These are phyloP conservation scores for Penicillium occitanis DNA, from an alignment of 2,329 filamentous ascomycete species.

Conservation along the genomic window DNA sequence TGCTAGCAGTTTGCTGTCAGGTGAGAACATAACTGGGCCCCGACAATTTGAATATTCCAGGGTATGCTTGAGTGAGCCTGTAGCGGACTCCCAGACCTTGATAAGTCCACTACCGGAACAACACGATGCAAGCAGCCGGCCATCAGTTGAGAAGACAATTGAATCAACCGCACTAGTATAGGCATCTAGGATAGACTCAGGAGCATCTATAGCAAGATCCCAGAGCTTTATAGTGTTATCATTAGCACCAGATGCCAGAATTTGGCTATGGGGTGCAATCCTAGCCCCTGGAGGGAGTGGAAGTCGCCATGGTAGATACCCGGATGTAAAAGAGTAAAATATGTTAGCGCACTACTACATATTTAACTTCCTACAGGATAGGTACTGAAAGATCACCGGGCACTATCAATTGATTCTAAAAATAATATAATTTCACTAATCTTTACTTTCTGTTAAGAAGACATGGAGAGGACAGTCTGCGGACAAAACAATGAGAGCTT, in stretches of 20 bases:
- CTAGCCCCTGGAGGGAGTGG: no score
- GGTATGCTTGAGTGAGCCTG: neutral
- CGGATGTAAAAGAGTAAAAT: no score
- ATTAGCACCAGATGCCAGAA: neutral
- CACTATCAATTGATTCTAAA: no score
- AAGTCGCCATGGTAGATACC: no score
- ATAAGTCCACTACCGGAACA: neutral
- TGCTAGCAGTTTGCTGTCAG: neutral
- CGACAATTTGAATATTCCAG: neutral
- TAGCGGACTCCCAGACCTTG: neutral
- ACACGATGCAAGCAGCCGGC: neutral
- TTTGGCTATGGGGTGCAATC: neutral
- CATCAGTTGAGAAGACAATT: neutral
- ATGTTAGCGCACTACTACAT: no score
- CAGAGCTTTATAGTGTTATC: neutral
- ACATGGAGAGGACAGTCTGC: no score
- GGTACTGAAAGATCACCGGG: no score
- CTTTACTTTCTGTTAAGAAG: no score
- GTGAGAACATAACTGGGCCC: neutral
- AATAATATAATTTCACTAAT: no score
- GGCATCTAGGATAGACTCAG: neutral
- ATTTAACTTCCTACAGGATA: neutral
- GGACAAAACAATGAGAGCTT: no score
- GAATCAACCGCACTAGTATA: neutral
- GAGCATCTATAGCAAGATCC: neutral